These are phyloP conservation scores for Coniophora puteana DNA, from an alignment of 1,284 basidiomycete genomes.

Conservation along the genomic window DNA sequence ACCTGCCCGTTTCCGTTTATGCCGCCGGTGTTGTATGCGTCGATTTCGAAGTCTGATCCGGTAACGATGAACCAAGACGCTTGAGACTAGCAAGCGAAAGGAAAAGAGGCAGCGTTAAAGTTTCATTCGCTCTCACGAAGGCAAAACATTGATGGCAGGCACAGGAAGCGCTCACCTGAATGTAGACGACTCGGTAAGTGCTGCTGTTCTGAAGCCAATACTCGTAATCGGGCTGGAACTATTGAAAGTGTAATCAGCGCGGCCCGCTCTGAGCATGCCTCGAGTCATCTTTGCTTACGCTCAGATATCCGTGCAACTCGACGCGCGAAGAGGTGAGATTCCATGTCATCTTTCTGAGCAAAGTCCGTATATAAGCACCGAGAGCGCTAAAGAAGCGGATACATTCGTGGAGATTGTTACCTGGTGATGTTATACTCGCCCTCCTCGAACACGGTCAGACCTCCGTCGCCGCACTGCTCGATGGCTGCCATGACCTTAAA, in stretches of 20 bases:
- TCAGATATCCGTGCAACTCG: constrained; percentile 53
- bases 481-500: constrained; percentile 48
- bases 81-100: constrained; percentile 54
- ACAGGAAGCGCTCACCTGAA: constrained; percentile 38
- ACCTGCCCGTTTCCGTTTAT: constrained; percentile 65
- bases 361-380: constrained; percentile 3
- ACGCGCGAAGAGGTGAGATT: constrained; percentile 47
- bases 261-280: too few relatives aligned
- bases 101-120: constrained; percentile 1
- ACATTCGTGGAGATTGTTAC: too few relatives aligned
- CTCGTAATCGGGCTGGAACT: constrained; percentile 57
- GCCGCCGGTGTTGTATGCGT: constrained; percentile 56
- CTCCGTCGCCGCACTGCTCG: constrained; percentile 47
- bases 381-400: constrained; percentile 13
- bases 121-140: too few relatives aligned
- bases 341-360: constrained; percentile 56
- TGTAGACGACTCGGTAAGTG: constrained; percentile 60
- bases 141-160: not conserved
- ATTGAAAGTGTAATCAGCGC: not conserved
- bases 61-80: constrained; percentile 66
- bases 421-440: constrained; percentile 53
- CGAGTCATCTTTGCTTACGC: too few relatives aligned
- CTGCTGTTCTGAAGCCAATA: constrained; percentile 56
- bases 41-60: constrained; percentile 54
- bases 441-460: constrained; percentile 40